These are phyloP conservation scores for Dryadomyces quercus-mongolicae DNA, from an alignment of 2,329 filamentous ascomycete species.

Conservation along the genomic window DNA sequence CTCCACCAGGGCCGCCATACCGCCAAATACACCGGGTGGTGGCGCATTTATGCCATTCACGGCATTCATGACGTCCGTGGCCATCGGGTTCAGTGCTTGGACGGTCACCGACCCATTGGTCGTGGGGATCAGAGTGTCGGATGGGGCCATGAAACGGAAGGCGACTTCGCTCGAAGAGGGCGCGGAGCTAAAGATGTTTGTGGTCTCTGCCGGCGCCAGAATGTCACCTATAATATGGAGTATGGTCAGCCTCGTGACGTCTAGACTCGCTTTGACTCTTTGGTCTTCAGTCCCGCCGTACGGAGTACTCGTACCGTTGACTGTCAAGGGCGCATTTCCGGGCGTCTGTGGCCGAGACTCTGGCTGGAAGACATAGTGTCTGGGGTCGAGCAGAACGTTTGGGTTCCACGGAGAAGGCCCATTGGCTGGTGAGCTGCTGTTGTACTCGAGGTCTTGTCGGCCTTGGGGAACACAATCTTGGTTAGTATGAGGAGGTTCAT, in stretches of 20 bases:
- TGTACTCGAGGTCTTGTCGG: constrained; percentile 12
- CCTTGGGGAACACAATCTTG: constrained; percentile 12
- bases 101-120: neutral
- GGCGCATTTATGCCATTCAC: neutral
- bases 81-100: neutral
- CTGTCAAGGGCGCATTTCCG: too few species aligned
- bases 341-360: neutral
- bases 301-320: too few species aligned
- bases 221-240: neutral
- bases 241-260: neutral
- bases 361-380: neutral
- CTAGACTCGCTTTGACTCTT: neutral
- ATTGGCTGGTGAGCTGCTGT: neutral
- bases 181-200: neutral
- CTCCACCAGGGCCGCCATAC: constrained; percentile 56
- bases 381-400: constrained; percentile 14
- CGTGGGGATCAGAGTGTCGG: too few species aligned
- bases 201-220: neutral
- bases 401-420: constrained; percentile 27
- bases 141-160: constrained; percentile 6
- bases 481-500: neutral
- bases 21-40: neutral
- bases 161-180: neutral
- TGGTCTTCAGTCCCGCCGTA: neutral
- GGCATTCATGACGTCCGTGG: neutral